Evolutionary conservation across 768 basidiomycete genomes (phyloP).

Genomic region (Phylloporus arenicola): DNA sequence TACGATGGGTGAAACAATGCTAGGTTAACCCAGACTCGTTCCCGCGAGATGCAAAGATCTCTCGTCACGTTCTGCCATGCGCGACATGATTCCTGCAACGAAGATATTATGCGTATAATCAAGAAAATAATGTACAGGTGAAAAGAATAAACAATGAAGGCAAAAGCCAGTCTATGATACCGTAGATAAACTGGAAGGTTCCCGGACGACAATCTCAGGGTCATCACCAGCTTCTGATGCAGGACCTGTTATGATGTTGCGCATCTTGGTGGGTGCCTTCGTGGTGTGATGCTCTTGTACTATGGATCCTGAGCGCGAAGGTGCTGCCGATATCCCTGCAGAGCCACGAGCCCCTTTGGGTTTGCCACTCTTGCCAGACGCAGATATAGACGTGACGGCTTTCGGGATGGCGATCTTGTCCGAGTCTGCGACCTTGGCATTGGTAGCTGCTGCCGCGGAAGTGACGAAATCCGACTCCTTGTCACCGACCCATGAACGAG

Average conservation of each 20-base stretch:
- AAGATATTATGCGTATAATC: constrained; percentile 7
- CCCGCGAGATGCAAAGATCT: too few species aligned
- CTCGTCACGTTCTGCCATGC: too few species aligned
- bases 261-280: constrained; percentile 61
- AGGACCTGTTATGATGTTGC: constrained; percentile 51
- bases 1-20: too few species aligned
- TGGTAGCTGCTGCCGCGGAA: constrained; percentile 26
- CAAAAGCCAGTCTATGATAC: constrained; percentile 13
- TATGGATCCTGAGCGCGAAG: constrained; percentile 54
- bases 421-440: constrained; percentile 25
- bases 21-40: too few species aligned
- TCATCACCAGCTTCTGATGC: constrained; percentile 48
- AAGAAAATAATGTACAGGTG: constrained; percentile 9
- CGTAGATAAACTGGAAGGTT: constrained; percentile 14
- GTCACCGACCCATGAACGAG: constrained; percentile 77
- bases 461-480: constrained; percentile 66
- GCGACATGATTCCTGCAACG: too few species aligned
- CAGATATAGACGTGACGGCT: constrained; percentile 43
- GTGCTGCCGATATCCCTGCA: constrained; percentile 45
- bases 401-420: constrained; percentile 33
- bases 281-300: constrained; percentile 42
- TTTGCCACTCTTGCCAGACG: constrained; percentile 41
- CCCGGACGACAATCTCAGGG: constrained; percentile 34
- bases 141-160: constrained; percentile 4
- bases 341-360: constrained; percentile 33